Evolutionary conservation across 495 filamentous ascomycete genomes (phyloP), one percentile per base, ranked within the genome.

Genomic region (Thermochaetoides thermophila): DNA sequence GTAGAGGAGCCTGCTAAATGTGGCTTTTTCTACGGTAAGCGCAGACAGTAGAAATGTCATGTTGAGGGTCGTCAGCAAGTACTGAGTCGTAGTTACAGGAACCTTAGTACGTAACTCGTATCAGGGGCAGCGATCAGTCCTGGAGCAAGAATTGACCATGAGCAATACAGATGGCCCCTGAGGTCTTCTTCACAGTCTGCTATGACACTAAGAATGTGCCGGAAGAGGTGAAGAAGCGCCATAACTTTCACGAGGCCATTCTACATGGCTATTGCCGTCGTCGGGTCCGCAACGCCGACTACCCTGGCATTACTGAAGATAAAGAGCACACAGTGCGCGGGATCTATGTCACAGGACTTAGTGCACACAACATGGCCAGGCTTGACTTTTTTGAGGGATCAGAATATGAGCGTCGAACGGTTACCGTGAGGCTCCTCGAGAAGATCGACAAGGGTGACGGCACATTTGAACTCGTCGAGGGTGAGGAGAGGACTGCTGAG

Each of bases 351-450:
- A 74, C 71, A 0, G 87, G 87, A 2, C 58, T 97, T 17, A 89
- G 81, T 2, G 68, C 74, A 9, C 73, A 66, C 1, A 83, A 95
- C 46, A 56, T 94, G 17, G 57, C 64, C 43, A 71, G 81, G 5
- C 66, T 97, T 2, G 85, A 96, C 43, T 48, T 56, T 7, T 97
- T 92, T 43, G 89, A 97, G 51, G 89, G 89, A 0, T 28, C 31
- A 0, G 66, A 84, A 46, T 97, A 96, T 48, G 50, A 62, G 16
- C 68, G 82, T 22, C 46, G 51, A 13, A 58, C 44, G 8, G 81
- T 95, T 5, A 63, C 53, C 5, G 76, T 76, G 16, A 64, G 60
- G 16, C 42, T 77, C 2, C 45, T 84, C 17, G 50, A 46, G 2
- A 60, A 59, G 7, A 49, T 57, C 1, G 48, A 58, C 0, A 54